Conservation (phyloP, 495 filamentous ascomycete genomes). For the Monascus purpureus region DNA sequence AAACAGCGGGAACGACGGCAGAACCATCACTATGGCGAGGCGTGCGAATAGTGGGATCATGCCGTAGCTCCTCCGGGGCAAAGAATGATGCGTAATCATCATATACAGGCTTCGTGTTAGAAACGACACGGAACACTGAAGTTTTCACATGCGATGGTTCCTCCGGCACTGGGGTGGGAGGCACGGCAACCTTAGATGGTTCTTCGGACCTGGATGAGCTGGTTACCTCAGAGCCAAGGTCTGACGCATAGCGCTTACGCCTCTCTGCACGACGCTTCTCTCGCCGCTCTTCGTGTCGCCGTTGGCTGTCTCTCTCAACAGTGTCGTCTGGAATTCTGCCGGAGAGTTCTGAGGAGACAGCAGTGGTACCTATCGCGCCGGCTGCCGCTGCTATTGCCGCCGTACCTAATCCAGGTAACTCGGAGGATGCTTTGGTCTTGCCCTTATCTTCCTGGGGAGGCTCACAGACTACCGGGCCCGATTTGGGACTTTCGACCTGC, state of each 20-base stretch:
- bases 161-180: slow-evolving; percentile 1
- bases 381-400: slow-evolving; percentile 34
- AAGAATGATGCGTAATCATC: slow-evolving; percentile 33
- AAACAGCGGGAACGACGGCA: slow-evolving; percentile 14
- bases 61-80: slow-evolving; percentile 22
- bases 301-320: slow-evolving; percentile 16
- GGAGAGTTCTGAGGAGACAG: slow-evolving; percentile 25
- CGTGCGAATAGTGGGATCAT: slow-evolving; percentile 12
- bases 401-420: too few relatives aligned
- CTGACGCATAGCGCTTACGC: slow-evolving; percentile 13
- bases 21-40: slow-evolving; percentile 9
- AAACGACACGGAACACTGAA: slow-evolving; percentile 11
- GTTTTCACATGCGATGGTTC: slow-evolving; percentile 11
- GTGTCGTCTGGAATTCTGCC: slow-evolving; percentile 25
- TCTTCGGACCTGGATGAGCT: slow-evolving; percentile 9
- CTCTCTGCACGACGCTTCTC: slow-evolving; percentile 29
- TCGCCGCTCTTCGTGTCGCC: slow-evolving; percentile 15
- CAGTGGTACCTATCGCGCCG: slow-evolving; percentile 33
- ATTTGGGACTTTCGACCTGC: background rate
- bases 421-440: slow-evolving; percentile 14
- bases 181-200: slow-evolving; percentile 5
- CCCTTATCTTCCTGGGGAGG: background rate
- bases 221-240: slow-evolving; percentile 9
- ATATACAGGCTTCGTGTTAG: slow-evolving; percentile 17
- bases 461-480: background rate